Conservation (phyloP, 805 yeast species). For the Yarrowia porcina region DNA sequence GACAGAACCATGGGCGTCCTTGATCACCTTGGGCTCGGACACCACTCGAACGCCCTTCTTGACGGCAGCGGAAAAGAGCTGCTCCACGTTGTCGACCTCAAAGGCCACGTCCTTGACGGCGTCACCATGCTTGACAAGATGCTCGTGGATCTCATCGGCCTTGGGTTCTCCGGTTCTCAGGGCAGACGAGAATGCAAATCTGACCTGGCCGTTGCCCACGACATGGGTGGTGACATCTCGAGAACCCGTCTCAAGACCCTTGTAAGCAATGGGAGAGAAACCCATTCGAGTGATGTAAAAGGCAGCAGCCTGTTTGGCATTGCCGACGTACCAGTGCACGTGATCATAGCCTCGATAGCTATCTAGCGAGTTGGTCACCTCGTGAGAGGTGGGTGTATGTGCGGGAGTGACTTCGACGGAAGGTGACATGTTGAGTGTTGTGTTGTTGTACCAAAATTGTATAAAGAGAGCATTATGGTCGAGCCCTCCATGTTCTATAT, state of each 20-base stretch:
- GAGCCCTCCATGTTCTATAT: neutral
- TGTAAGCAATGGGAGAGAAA: constrained; percentile 58
- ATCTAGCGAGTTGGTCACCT: constrained; percentile 18
- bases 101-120: constrained; percentile 78
- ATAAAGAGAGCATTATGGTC: neutral
- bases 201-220: constrained; percentile 52
- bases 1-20: constrained; percentile 52
- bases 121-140: constrained; percentile 62
- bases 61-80: constrained; percentile 48
- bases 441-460: constrained; percentile 1
- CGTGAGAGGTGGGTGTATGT: constrained; percentile 17
- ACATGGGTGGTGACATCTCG: constrained; percentile 56
- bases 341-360: constrained; percentile 52
- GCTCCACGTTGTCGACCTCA: constrained; percentile 51
- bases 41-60: constrained; percentile 50
- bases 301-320: constrained; percentile 61
- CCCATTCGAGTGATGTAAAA: constrained; percentile 58
- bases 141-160: constrained; percentile 45
- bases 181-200: constrained; percentile 48
- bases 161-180: constrained; percentile 37
- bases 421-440: constrained; percentile 5
- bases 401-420: constrained; percentile 24
- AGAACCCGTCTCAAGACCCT: constrained; percentile 68
- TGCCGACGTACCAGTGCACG: constrained; percentile 68
- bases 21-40: constrained; percentile 32